Percentiles rank a stretch among this genome's conserved stretches.
phyloP scores from a whole-genome alignment of 257 asterid genomes.

The Linderniella brevidens region DNA sequence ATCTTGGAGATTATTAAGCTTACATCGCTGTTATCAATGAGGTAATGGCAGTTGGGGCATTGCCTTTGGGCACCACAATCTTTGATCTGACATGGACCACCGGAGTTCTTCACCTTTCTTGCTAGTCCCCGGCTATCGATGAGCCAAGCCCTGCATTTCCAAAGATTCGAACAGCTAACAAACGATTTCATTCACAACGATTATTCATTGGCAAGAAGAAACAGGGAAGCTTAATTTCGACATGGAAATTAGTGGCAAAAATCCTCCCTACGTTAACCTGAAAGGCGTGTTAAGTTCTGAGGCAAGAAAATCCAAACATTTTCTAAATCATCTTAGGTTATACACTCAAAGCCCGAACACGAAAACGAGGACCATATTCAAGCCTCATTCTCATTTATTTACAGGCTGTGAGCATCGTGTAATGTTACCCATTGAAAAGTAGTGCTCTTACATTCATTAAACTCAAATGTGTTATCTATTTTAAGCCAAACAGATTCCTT shows the following conservation, averaged over 20 bases:
- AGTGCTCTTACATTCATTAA: too few relatives aligned
- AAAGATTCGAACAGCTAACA: neutral
- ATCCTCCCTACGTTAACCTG: too few relatives aligned
- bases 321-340: too few relatives aligned
- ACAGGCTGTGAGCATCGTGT: too few relatives aligned
- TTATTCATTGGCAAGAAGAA: constrained; percentile 5
- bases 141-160: constrained; percentile 56
- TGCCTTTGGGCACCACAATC: constrained; percentile 52
- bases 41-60: constrained; percentile 55
- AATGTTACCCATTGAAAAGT: too few relatives aligned
- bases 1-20: constrained; percentile 10
- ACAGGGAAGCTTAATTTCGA: constrained; percentile 4
- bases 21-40: constrained; percentile 58
- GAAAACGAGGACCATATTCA: too few relatives aligned
- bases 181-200: neutral
- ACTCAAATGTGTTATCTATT: too few relatives aligned
- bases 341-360: too few relatives aligned
- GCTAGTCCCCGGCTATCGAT: constrained; percentile 58
- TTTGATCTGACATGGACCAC: constrained; percentile 32
- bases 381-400: too few relatives aligned
- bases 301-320: too few relatives aligned
- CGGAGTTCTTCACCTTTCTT: constrained; percentile 55
- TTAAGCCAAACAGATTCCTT: too few relatives aligned
- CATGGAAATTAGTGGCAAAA: constrained; percentile 1
- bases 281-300: too few relatives aligned